These are phyloP conservation scores for Neurospora sp. DNA, from an alignment of 495 filamentous ascomycete genomes.

Conservation along the genomic window DNA sequence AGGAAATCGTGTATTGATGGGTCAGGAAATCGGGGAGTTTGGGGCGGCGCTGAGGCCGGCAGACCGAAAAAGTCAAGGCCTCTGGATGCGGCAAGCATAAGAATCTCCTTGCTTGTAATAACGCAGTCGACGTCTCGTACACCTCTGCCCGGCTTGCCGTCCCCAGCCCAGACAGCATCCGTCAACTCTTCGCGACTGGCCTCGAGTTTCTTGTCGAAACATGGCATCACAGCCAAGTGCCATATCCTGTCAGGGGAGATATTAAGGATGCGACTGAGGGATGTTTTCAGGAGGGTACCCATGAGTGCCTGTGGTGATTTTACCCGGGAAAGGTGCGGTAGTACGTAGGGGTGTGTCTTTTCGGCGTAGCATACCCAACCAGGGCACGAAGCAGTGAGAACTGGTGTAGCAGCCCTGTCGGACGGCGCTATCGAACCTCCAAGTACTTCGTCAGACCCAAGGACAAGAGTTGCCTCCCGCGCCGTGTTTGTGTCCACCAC, in stretches of 20 bases:
- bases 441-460: constrained; percentile 70
- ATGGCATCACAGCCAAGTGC: constrained; percentile 93
- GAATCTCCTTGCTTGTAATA: constrained; percentile 85
- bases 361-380: constrained; percentile 99
- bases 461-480: constrained; percentile 63
- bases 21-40: constrained; percentile 53
- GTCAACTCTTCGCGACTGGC: constrained; percentile 90
- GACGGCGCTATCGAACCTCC: constrained; percentile 8
- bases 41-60: constrained; percentile 43
- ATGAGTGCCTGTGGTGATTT: constrained; percentile 91
- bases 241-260: constrained; percentile 75
- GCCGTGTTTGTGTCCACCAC: constrained; percentile 77
- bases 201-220: constrained; percentile 98
- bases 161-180: constrained; percentile 56
- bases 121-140: constrained; percentile 93
- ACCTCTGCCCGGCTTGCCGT: constrained; percentile 36
- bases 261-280: constrained; percentile 57
- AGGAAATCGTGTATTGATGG: constrained; percentile 56
- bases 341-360: constrained; percentile 86
- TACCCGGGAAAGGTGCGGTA: constrained; percentile 81
- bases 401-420: constrained; percentile 44
- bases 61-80: constrained; percentile 62
- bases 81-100: constrained; percentile 74
- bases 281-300: constrained; percentile 80
- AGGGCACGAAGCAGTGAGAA: constrained; percentile 84